Conservation (phyloP, 805 yeast genomes). For the Hanseniaspora thailandica region DNA sequence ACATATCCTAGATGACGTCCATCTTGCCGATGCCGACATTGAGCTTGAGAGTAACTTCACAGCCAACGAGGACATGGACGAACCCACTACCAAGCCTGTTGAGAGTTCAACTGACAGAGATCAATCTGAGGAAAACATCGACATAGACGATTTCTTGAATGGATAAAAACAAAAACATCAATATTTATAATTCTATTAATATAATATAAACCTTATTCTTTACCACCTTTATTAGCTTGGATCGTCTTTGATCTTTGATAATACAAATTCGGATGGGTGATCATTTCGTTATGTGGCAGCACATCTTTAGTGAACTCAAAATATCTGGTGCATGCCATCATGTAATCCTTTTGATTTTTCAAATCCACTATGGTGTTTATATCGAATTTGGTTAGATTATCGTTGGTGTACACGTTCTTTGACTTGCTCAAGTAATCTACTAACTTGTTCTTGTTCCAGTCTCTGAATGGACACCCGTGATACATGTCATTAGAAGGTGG, state of each 20-base stretch:
- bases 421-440: conserved; percentile 35
- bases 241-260: conserved; percentile 63
- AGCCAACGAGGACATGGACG: neutral
- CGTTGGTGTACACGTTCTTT: conserved; percentile 55
- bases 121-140: neutral
- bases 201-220: no score
- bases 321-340: conserved; percentile 80
- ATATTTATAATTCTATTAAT: no score
- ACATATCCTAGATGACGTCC: neutral
- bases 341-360: conserved; percentile 57
- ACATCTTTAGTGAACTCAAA: conserved; percentile 55
- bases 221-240: conserved; percentile 25
- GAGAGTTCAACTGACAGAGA: neutral
- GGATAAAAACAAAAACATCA: neutral
- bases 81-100: no score
- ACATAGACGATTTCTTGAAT: neutral
- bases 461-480: conserved; percentile 92
- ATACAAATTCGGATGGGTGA: conserved; percentile 79
- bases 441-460: conserved; percentile 54
- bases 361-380: conserved; percentile 54
- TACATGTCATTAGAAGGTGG: conserved; percentile 55
- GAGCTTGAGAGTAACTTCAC: neutral
- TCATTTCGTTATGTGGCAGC: conserved; percentile 43
- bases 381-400: conserved; percentile 35
- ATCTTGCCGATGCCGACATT: neutral